Evolutionary conservation across 768 basidiomycete species (phyloP), one percentile per base, ranked within the genome.

Genomic region (Cytidiella melzeri): DNA sequence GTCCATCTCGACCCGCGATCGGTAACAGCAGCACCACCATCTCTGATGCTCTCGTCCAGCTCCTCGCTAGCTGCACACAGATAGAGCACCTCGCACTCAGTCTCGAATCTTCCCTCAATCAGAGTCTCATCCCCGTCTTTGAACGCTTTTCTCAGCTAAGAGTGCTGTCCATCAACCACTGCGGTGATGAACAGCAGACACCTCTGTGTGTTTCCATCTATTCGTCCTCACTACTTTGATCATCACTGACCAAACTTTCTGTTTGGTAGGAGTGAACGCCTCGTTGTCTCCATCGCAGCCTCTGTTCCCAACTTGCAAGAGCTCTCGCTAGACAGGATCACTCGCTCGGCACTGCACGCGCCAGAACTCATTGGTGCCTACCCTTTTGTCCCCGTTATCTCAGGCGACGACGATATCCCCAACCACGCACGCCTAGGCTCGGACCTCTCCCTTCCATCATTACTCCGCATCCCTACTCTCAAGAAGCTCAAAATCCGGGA

Each of bases 201-300:
- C 72, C 70, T 3, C 49, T 73, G 72, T 73, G 57, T 56, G 72
- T 66, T 3, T 34, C 10, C 24, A 2, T 19, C 20, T 21, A 15
- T 41, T 2, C 45, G 1, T 12, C 18, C 43, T 28, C 48, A 52
- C 37, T 49, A 60, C 45, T n/a, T n/a, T n/a, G n/a, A n/a, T n/a
- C n/a, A n/a, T 43, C 44, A 53, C 51, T 51, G 43, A 56, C 45
- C 39, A 45, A 40, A 37, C 30, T 26, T 57, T n/a, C 27, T 55
- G 36, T 20, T 47, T 24, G 41, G 15, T 54, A 83, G 81, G 67
- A 83, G 80, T 65, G 85, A 88, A 60, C 73, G 85, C 21, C 71
- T 86, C 0, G 81, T 77, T 47, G 84, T 87, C 13, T 75, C 79
- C 5, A 80, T 88, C 53, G 84, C 84, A 0, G 76, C 79, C 1